Base-by-base conservation (phyloP, 2,329 filamentous ascomycete species). In the Fusarium tupiense region DNA sequence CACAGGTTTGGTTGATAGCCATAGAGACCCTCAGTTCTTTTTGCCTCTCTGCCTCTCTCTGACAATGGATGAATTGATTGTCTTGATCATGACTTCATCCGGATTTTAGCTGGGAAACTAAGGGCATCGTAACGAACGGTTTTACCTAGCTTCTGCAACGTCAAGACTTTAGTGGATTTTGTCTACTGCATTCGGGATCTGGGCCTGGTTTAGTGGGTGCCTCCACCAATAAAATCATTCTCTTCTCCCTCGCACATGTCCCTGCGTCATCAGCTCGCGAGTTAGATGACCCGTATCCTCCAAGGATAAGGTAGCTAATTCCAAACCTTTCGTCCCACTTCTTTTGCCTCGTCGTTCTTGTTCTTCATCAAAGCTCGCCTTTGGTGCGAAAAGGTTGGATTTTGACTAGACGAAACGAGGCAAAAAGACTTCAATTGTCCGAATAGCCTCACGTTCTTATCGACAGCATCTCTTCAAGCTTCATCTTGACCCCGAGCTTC, bases 371-470 rank as follows among this genome's bases (percentile, higher is more conserved):
- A 68, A 61, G 65, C 54, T 72, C 71, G 72, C 71, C 68, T 50
- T 70, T 50, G 64, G 74, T 73, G 74, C 71, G 74, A 68, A 73
- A 64, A 71, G 74, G 69, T 75, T 53, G n/a, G 50, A 47, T 62
- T 57, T 61, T 49, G 50, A 52, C 49, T 29, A 37, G 38, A 35
- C 64, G 43, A 67, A 33, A 56, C 44, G 40, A 46, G 17, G 33
- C 29, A 29, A 40, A 49, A 68, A 49, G 29, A 33, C 29, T 53
- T n/a, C 62, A 58, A 50, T 69, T 58, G 61, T 44, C 31, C 43
- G 13, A 40, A 58, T 62, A 49, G 54, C 56, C n/a, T 58, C 43
- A 58, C n/a, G 37, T 47, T 24, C n/a, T 50, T 67, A 16, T 31
- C 31, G 31, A 61, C 56, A 46, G 46, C 61, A 31, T 49, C 26